Conservation (phyloP, 257 asterid genomes). For the Capsicum baccatum region DNA sequence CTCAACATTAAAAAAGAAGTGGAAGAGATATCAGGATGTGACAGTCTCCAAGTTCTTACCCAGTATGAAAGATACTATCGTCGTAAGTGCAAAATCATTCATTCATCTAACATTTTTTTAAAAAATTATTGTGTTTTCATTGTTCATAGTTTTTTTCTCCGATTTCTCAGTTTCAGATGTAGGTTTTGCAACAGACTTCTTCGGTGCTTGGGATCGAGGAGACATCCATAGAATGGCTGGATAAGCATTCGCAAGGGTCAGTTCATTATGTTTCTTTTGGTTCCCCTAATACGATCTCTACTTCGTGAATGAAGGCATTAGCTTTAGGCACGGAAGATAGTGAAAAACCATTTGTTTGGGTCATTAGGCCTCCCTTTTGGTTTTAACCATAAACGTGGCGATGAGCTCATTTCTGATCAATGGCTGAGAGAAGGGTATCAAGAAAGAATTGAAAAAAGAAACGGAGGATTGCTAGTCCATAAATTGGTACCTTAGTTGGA, state of each 20-base stretch:
- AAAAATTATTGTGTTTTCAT: not conserved
- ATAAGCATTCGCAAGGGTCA: constrained; percentile 44
- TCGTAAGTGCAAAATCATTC: not conserved
- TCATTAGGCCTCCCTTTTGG: constrained; percentile 55
- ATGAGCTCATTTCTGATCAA: constrained; percentile 58
- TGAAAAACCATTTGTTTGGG: not conserved
- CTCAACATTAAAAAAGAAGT: not conserved
- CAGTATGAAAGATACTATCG: not conserved
- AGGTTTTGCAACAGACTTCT: not conserved
- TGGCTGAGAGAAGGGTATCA: constrained; percentile 67
- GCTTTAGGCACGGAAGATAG: constrained; percentile 73
- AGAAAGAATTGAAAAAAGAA: constrained; percentile 34
- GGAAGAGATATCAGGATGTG: not conserved
- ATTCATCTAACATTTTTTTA: not conserved
- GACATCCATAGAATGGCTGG: constrained; percentile 57
- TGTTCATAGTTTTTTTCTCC: not conserved
- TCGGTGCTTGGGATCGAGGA: not conserved
- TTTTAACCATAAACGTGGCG: constrained; percentile 36
- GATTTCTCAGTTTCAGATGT: not conserved
- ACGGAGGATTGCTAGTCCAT: constrained; percentile 57
- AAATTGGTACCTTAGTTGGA: constrained; percentile 89
- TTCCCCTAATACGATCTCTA: constrained; percentile 72
- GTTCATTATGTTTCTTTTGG: constrained; percentile 81
- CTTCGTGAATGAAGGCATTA: constrained; percentile 73
- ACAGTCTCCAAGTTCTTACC: not conserved